Evolutionary conservation across 192 early-diverging fungal genomes (phyloP).

Genomic region (Podila verticillata): DNA sequence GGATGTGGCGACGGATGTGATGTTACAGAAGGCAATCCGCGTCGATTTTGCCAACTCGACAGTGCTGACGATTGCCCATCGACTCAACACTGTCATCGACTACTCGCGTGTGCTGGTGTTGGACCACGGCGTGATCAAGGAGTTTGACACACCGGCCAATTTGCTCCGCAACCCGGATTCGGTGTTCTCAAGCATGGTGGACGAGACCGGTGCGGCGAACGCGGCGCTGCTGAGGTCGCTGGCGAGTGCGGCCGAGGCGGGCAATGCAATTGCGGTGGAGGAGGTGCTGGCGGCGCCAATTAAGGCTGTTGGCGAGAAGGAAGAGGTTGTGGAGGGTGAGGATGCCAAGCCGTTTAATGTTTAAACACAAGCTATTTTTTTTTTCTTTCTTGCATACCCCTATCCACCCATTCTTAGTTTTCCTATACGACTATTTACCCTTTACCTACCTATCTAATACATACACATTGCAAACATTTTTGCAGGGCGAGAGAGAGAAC

Average conservation of each 20-base stretch:
- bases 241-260: conserved; percentile 52
- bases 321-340: background rate
- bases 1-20: conserved; percentile 72
- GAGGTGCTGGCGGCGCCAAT: conserved; percentile 13
- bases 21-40: conserved; percentile 70
- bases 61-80: conserved; percentile 72
- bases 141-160: conserved; percentile 63
- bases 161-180: conserved; percentile 56
- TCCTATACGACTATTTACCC: too few species aligned
- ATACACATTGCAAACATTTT: too few species aligned
- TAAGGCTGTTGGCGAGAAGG: background rate
- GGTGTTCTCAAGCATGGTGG: conserved; percentile 66
- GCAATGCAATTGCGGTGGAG: conserved; percentile 20
- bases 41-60: conserved; percentile 62
- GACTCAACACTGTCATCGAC: conserved; percentile 61
- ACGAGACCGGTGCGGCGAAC: conserved; percentile 74
- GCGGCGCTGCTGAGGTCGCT: conserved; percentile 63
- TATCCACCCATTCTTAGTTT: too few species aligned
- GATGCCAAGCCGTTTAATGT: too few species aligned
- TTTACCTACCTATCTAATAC: too few species aligned
- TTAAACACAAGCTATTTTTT: too few species aligned
- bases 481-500: too few species aligned
- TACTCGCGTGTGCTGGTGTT: conserved; percentile 54
- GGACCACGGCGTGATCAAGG: conserved; percentile 54
- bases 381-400: too few species aligned